Evolutionary conservation across 2,329 filamentous ascomycete genomes (phyloP), one percentile per base, ranked within the genome.

Genomic region (Verticillium longisporum): DNA sequence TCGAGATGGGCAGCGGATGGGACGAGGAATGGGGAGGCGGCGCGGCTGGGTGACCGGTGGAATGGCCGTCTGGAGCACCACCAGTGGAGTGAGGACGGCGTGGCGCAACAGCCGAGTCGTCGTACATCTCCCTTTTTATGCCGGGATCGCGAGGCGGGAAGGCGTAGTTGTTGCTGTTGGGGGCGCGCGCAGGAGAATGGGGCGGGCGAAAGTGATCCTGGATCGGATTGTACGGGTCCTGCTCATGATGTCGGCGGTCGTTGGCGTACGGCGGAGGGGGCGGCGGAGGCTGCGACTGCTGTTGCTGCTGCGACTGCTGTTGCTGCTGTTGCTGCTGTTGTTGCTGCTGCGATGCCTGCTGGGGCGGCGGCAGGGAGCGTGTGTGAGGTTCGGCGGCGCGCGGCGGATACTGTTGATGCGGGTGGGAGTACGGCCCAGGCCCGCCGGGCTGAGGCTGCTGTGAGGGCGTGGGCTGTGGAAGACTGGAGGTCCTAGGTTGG

Each of bases 241-340:
- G 80, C 59, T 84, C 83, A 80, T 83, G 78, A 68, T 81, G 80
- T 66, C 82, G 81, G 72, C 82, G 82, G 67, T 85, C 82, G 68
- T 85, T 80, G 61, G 70, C 66, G 58, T 75, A 74, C 68, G 62
- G 65, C 60, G 68, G 67, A 61, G 67, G 63, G 38, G 67, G 66
- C 26, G 63, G 72, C 66, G 70, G 68, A 10, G 57, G 62, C 33
- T 64, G 62, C 18, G 64, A n/a, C n/a, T n/a, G n/a, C n/a, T n/a
- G n/a, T n/a, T n/a, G n/a, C n/a, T n/a, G n/a, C n/a, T n/a, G n/a
- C n/a, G n/a, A n/a, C n/a, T n/a, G n/a, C n/a, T n/a, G n/a, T n/a
- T n/a, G n/a, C n/a, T n/a, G n/a, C n/a, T n/a, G n/a, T n/a, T n/a
- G n/a, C n/a, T n/a, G n/a, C n/a, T n/a, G n/a, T n/a, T n/a, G n/a